Evolutionary conservation across 208 protist species (phyloP), one percentile per base, ranked within the genome.

Genomic region (Acanthamoeba castellanii): DNA sequence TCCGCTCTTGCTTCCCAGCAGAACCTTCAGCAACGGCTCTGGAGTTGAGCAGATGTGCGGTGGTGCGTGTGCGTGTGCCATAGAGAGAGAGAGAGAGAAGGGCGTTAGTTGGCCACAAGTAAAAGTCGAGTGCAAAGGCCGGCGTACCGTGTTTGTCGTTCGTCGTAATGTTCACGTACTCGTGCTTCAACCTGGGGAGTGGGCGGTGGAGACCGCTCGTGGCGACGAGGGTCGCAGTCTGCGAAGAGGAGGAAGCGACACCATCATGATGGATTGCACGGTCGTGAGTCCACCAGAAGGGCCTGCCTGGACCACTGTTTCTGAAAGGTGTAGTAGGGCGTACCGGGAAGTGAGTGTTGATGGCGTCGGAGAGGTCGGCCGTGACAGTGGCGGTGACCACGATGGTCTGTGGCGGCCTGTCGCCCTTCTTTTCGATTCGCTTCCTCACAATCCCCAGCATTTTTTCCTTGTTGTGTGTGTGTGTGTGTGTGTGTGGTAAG

Each of bases 81-180:
- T n/a, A 37, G 59, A 66, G 16, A 27, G 59, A 27, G 0, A 66
- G 37, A 3, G 37, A 37, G 37, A 37, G 37, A 37, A 37, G 37
- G 37, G 37, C 16, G 27, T 27, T 66, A 66, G 27, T 0, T 8
- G 59, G 30, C 3, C 7, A 16, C 2, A 42, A 82, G n/a, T 2
- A 42, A 42, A 85, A 85, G 27, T 52, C 52, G 52, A 92, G 37
- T 5, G 22, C 30, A 32, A 20, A 22, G 14, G 18, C 18, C 7
- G 59, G 30, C 88, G 18, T 93, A 93, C 88, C 88, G n/a, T 93
- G 88, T 78, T 93, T 93, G 68, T 93, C 66, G 25, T 72, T 81
- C n/a, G 61, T 18, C 3, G 84, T 61, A 30, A 93, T 14, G 42
- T 70, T n/a, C 3, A 93, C 88, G 34, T 78, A 78, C 27, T 78